phyloP scores from a whole-genome alignment of 805 yeast species.

The Nakazawaea ambrosiae region DNA sequence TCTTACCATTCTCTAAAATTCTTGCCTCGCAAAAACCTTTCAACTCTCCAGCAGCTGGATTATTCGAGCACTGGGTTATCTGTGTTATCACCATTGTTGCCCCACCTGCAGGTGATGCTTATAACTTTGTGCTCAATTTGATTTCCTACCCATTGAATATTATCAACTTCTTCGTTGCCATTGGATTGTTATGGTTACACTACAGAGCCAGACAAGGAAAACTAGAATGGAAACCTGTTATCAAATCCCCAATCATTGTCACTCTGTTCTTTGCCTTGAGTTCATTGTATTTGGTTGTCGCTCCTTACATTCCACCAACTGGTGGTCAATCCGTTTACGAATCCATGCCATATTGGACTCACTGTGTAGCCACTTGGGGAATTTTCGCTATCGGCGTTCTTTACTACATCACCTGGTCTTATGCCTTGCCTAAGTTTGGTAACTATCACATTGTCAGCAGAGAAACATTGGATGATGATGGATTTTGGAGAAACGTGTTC shows the following conservation, averaged over 20 bases:
- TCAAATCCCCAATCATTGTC: slow-evolving; percentile 59
- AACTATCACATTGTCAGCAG: slow-evolving; percentile 44
- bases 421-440: slow-evolving; percentile 46
- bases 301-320: slow-evolving; percentile 75
- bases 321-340: slow-evolving; percentile 62
- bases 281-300: slow-evolving; percentile 60
- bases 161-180: slow-evolving; percentile 57
- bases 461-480: slow-evolving; percentile 53
- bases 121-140: slow-evolving; percentile 71
- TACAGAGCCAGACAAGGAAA: slow-evolving; percentile 42
- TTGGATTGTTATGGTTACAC: slow-evolving; percentile 56
- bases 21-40: slow-evolving; percentile 70
- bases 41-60: slow-evolving; percentile 65
- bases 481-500: slow-evolving; percentile 64
- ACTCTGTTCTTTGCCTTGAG: slow-evolving; percentile 57
- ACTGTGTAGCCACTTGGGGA: slow-evolving; percentile 80
- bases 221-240: slow-evolving; percentile 38
- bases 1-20: slow-evolving; percentile 64
- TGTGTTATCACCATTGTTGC: slow-evolving; percentile 70
- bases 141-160: slow-evolving; percentile 78
- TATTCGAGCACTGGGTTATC: slow-evolving; percentile 70
- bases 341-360: slow-evolving; percentile 66
- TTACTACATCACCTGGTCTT: slow-evolving; percentile 64
- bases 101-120: slow-evolving; percentile 85
- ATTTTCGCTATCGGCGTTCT: slow-evolving; percentile 56